phyloP scores from a whole-genome alignment of 257 asterid species.

The Galeopsis tetrahit region DNA sequence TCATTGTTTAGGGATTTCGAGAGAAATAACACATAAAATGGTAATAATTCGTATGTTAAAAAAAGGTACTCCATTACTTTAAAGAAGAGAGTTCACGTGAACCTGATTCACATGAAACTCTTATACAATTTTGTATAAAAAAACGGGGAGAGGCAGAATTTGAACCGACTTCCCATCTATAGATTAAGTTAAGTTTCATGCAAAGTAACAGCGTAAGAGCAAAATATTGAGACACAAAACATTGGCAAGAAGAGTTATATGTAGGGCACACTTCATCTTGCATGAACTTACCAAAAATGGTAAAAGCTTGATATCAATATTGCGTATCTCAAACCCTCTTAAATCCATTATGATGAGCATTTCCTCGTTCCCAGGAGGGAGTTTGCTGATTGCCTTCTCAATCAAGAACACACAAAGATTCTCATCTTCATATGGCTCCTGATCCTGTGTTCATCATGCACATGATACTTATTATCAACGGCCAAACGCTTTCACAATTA shows the following conservation, averaged over 20 bases:
- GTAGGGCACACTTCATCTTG: neutral
- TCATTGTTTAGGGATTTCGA: too few species aligned
- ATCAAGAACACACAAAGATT: constrained; percentile 69
- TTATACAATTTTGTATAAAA: too few species aligned
- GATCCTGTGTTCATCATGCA: neutral
- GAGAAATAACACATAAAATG: too few species aligned
- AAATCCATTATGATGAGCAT: constrained; percentile 71
- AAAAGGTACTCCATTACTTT: too few species aligned
- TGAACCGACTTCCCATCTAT: too few species aligned
- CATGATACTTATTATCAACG: neutral
- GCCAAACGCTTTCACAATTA: too few species aligned
- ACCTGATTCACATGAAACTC: too few species aligned
- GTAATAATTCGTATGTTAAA: too few species aligned
- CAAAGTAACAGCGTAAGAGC: neutral
- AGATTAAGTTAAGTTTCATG: too few species aligned
- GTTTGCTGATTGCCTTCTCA: constrained; percentile 74
- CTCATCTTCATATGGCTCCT: constrained; percentile 59
- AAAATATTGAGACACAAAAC: neutral
- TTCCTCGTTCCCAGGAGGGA: constrained; percentile 66
- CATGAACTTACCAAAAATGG: constrained; percentile 62
- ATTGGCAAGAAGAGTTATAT: neutral
- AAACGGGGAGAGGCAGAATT: too few species aligned
- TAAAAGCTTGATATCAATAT: constrained; percentile 70
- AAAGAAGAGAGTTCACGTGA: too few species aligned
- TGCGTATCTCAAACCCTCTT: constrained; percentile 56